A percentile compares a stretch with the other conserved stretches of the same genome.
Evolutionary conservation across 2,329 filamentous ascomycete genomes (phyloP).

Genomic region (Diaporthe citriasiana): DNA sequence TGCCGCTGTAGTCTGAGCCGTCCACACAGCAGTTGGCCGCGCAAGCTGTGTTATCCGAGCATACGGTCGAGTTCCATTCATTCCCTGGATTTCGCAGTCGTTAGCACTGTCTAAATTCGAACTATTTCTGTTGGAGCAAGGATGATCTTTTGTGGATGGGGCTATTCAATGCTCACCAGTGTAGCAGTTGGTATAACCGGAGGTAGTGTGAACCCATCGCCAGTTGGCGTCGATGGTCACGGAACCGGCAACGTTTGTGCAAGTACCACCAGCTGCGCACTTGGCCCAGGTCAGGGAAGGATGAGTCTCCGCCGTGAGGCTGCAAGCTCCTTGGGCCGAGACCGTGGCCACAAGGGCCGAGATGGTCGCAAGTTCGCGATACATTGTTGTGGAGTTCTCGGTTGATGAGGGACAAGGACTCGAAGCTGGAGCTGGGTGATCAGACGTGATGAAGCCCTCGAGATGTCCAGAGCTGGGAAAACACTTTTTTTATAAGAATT

Average conservation of each 20-base stretch:
- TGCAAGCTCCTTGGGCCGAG: slow-evolving; percentile 64
- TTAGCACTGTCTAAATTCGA: neutral
- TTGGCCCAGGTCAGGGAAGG: slow-evolving; percentile 66
- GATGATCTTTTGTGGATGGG: too few relatives aligned
- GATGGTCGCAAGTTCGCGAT: slow-evolving; percentile 17
- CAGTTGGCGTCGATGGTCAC: slow-evolving; percentile 71
- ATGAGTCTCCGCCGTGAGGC: slow-evolving; percentile 61
- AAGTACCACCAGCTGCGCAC: slow-evolving; percentile 63
- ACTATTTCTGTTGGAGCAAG: too few relatives aligned
- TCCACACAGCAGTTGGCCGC: slow-evolving; percentile 70
- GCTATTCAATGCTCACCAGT: neutral
- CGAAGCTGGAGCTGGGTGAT: neutral
- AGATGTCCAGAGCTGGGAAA: neutral
- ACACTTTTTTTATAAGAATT: slow-evolving; percentile 12
- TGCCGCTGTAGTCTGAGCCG: slow-evolving; percentile 64
- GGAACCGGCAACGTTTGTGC: slow-evolving; percentile 61
- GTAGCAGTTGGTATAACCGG: slow-evolving; percentile 61
- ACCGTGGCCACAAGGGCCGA: slow-evolving; percentile 30
- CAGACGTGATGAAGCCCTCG: neutral
- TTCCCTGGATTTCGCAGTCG: slow-evolving; percentile 52
- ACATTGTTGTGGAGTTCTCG: slow-evolving; percentile 16
- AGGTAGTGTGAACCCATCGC: slow-evolving; percentile 67
- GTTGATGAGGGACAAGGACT: too few relatives aligned
- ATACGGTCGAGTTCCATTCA: slow-evolving; percentile 61
- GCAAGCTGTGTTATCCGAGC: slow-evolving; percentile 63